These are phyloP conservation scores for Plectosphaerella plurivora DNA, from an alignment of 2,329 filamentous ascomycete species.

Conservation along the genomic window DNA sequence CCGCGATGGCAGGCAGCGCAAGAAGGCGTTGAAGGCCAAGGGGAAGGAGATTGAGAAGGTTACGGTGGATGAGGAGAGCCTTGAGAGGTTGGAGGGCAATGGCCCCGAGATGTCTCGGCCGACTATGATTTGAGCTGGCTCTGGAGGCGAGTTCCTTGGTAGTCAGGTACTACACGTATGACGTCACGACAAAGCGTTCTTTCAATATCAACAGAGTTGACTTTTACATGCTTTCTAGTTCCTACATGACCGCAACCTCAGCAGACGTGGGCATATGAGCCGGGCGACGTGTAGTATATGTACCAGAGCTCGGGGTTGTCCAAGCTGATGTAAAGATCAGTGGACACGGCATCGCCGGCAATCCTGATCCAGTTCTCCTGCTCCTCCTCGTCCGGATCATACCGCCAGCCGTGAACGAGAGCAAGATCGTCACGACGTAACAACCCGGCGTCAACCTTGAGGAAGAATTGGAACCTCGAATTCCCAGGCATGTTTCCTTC, in stretches of 20 bases:
- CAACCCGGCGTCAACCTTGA: constrained; percentile 7
- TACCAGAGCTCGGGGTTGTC: too few species aligned
- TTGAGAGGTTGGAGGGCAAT: neutral
- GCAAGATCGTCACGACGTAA: neutral
- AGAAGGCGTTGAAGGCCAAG: constrained; percentile 4
- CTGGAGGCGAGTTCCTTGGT: neutral
- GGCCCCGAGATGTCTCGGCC: neutral
- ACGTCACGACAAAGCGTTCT: neutral
- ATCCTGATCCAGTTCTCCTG: too few species aligned
- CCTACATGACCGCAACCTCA: too few species aligned
- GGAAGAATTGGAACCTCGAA: constrained; percentile 10
- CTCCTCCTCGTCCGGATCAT: too few species aligned
- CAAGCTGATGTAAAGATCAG: too few species aligned
- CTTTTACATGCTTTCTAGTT: too few species aligned
- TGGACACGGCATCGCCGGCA: too few species aligned
- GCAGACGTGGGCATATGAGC: too few species aligned
- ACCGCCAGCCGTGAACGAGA: neutral
- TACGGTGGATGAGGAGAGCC: neutral
- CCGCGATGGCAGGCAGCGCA: constrained; percentile 1
- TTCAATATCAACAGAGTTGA: too few species aligned
- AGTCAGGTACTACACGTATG: neutral
- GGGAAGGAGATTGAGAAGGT: neutral
- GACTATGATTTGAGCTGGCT: neutral
- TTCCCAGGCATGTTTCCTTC: neutral
- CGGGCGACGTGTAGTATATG: too few species aligned